phyloP scores from a whole-genome alignment of 2,329 filamentous ascomycete genomes.

The Curvularia sp. region DNA sequence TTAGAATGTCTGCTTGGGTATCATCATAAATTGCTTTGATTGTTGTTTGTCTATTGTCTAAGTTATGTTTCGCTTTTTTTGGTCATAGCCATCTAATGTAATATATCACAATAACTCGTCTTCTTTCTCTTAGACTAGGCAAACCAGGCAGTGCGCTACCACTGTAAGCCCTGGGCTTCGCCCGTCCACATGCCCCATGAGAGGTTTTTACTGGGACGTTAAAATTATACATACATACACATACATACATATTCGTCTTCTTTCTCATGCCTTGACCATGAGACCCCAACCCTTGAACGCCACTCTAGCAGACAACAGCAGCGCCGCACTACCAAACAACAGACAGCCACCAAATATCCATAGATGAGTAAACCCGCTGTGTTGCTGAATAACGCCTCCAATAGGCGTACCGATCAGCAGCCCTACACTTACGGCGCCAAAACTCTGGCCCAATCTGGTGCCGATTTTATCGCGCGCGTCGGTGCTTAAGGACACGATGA shows the following conservation, averaged over 20 bases:
- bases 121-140: too few species aligned
- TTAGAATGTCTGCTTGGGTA: too few species aligned
- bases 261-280: slow-evolving; percentile 35
- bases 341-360: slow-evolving; percentile 56
- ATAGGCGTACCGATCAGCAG: slow-evolving; percentile 65
- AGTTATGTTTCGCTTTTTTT: too few species aligned
- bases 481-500: slow-evolving; percentile 54
- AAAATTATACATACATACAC: too few species aligned
- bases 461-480: slow-evolving; percentile 57
- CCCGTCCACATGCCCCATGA: too few species aligned
- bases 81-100: neutral
- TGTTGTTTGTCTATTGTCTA: too few species aligned
- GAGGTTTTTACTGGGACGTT: too few species aligned
- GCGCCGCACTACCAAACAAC: slow-evolving; percentile 31
- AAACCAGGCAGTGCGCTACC: too few species aligned
- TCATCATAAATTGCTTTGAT: too few species aligned
- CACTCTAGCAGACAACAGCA: slow-evolving; percentile 34
- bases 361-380: slow-evolving; percentile 52
- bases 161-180: too few species aligned
- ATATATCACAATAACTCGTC: too few species aligned
- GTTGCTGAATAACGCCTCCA: slow-evolving; percentile 61
- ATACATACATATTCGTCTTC: neutral
- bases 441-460: slow-evolving; percentile 64
- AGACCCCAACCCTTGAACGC: slow-evolving; percentile 36
- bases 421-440: slow-evolving; percentile 59